These are phyloP conservation scores for Ophiostoma perfectum DNA, from an alignment of 2,329 filamentous ascomycete genomes.

Conservation along the genomic window DNA sequence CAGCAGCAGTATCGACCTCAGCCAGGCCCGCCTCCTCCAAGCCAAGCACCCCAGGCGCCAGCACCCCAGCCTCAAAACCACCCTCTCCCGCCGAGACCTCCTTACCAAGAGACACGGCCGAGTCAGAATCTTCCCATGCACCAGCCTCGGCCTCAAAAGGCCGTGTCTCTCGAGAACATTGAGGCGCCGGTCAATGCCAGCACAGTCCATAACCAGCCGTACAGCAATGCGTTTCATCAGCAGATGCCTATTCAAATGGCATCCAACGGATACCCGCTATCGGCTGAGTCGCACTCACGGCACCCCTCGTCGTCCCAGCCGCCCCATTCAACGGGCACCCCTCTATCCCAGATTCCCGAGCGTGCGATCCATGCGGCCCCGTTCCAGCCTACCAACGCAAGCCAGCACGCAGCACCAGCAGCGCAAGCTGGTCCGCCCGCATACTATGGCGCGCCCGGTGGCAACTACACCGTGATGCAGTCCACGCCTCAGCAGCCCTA, in stretches of 20 bases:
- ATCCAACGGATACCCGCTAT: slow-evolving; percentile 42
- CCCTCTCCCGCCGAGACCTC: slow-evolving; percentile 53
- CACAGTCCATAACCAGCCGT: slow-evolving; percentile 17
- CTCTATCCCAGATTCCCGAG: slow-evolving; percentile 87
- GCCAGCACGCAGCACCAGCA: slow-evolving; percentile 37
- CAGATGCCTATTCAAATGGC: slow-evolving; percentile 74
- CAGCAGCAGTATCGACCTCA: slow-evolving; percentile 32
- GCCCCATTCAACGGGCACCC: slow-evolving; percentile 69
- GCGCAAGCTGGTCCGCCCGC: slow-evolving; percentile 43
- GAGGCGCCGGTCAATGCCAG: slow-evolving; percentile 66
- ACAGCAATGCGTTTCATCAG: slow-evolving; percentile 65
- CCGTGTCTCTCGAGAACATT: slow-evolving; percentile 87
- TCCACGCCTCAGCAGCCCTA: slow-evolving; percentile 42
- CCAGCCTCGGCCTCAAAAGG: slow-evolving; percentile 90
- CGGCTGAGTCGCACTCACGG: slow-evolving; percentile 53
- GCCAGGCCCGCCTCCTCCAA: slow-evolving; percentile 36
- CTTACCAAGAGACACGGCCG: slow-evolving; percentile 52
- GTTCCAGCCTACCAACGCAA: slow-evolving; percentile 65
- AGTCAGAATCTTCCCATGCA: slow-evolving; percentile 66
- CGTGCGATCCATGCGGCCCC: slow-evolving; percentile 83
- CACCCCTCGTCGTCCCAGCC: slow-evolving; percentile 39
- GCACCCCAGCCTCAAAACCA: slow-evolving; percentile 50
- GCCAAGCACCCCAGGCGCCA: not conserved
- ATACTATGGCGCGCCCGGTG: slow-evolving; percentile 30
- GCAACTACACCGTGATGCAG: slow-evolving; percentile 48